Evolutionary conservation across 768 basidiomycete species (phyloP).

Genomic region (Coprinellus micaceus): DNA sequence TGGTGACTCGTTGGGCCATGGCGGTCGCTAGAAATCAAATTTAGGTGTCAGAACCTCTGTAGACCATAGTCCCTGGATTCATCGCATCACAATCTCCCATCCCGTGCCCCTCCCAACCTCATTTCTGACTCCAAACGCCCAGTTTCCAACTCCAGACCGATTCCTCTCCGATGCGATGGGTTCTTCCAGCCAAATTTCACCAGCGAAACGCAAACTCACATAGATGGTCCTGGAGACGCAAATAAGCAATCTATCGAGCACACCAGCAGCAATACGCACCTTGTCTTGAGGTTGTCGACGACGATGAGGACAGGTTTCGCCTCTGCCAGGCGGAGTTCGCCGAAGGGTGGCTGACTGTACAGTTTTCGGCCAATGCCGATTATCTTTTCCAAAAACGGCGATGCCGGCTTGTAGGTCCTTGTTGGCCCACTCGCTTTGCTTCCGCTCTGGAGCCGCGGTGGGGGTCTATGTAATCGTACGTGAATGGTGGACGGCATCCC

Average conservation of each 20-base stretch:
- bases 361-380: constrained; percentile 33
- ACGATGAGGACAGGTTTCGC: constrained; percentile 41
- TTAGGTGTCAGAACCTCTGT: neutral
- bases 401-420: neutral
- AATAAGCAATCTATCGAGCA: constrained; percentile 15
- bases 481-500: too few species aligned
- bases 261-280: constrained; percentile 34
- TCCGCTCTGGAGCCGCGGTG: neutral
- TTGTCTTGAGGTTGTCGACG: constrained; percentile 63
- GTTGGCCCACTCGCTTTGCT: neutral
- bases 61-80: neutral
- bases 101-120: neutral
- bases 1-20: constrained; percentile 99
- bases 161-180: neutral
- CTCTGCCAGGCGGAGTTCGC: too few species aligned
- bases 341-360: too few species aligned
- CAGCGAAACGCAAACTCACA: constrained; percentile 27
- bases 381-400: neutral
- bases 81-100: neutral
- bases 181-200: neutral
- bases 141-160: neutral
- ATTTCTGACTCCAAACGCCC: neutral
- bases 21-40: constrained; percentile 21
- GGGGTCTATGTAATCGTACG: too few species aligned
- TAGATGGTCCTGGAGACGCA: constrained; percentile 18